Evolutionary conservation across 805 yeast species (phyloP), one percentile per base, ranked within the genome.

Genomic region (Ogataea pini): DNA sequence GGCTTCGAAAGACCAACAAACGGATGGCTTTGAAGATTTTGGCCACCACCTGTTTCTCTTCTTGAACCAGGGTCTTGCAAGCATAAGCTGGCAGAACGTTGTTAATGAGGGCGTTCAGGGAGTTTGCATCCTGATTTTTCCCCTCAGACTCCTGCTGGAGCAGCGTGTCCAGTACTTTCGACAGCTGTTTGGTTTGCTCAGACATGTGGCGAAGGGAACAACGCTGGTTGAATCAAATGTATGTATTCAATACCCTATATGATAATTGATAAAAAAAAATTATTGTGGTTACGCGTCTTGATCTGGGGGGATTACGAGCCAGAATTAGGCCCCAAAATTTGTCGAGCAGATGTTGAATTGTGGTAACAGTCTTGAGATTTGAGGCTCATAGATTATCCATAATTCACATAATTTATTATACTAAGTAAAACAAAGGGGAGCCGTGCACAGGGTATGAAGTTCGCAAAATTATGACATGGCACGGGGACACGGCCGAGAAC

Each of bases 21-120:
- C 61, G 49, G 8, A 65, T 39, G 1, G 68, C 63, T 25, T 53
- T 52, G 47, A 67, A 65, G 7, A 67, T 64, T 47, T 67, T 67
- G 28, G 52, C 19, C 2, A 58, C 56, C 10, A 61, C 58, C 12
- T 45, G 36, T 10, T 37, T 45, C 43, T 62, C 63, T 12, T 55
- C 55, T 5, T 20, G 44, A 25, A 46, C 39, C 10, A 54, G 45
- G 2, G 28, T 20, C 25, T 51, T 50, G 9, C 54, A 46, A 1
- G 58, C 34, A 33, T 61, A 65, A 1, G 60, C 60, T 0, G 68
- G 62, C 28, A 68, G 45, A 5, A 68, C 70, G 13, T 58, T 60
- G 17, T 50, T 49, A 7, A 67, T 38, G 13, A 67, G 50, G 5
- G 69, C 63, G 41, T 60, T 58, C 12, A 66, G 50, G 12, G 71